These are phyloP conservation scores for Puccinellia tenuiflora DNA, from an alignment of 176 grass and related monocot species.

Conservation along the genomic window DNA sequence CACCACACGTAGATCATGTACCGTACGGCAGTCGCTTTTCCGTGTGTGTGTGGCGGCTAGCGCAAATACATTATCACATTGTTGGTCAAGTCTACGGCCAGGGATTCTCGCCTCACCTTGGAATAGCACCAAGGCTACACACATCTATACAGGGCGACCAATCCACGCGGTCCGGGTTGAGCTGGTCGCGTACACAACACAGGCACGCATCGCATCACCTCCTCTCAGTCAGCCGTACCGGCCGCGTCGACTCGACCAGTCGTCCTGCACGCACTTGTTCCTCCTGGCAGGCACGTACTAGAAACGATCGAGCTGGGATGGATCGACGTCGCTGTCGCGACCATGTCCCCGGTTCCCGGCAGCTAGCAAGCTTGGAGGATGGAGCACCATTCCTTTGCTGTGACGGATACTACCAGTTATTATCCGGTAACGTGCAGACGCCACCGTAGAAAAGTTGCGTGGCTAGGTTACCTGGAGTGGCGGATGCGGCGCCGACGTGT, in stretches of 20 bases:
- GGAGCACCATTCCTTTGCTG: not conserved
- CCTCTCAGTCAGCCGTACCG: no score
- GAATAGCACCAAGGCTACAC: not conserved
- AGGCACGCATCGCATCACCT: no score
- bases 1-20: no score
- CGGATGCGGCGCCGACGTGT: not conserved
- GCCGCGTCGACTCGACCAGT: no score
- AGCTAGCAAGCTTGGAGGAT: not conserved
- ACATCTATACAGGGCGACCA: no score
- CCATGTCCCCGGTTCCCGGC: not conserved
- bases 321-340: not conserved
- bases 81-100: slow-evolving; percentile 21
- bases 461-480: not conserved
- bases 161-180: no score
- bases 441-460: not conserved
- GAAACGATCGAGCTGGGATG: no score
- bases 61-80: not conserved
- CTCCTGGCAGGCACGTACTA: not conserved
- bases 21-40: slow-evolving; percentile 25
- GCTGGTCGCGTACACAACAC: no score
- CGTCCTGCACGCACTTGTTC: not conserved
- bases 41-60: not conserved
- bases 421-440: no score
- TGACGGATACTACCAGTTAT: not conserved
- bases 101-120: not conserved